Evolutionary conservation across 129 eudicot genomes (phyloP).

Genomic region (Lonicera japonica): DNA sequence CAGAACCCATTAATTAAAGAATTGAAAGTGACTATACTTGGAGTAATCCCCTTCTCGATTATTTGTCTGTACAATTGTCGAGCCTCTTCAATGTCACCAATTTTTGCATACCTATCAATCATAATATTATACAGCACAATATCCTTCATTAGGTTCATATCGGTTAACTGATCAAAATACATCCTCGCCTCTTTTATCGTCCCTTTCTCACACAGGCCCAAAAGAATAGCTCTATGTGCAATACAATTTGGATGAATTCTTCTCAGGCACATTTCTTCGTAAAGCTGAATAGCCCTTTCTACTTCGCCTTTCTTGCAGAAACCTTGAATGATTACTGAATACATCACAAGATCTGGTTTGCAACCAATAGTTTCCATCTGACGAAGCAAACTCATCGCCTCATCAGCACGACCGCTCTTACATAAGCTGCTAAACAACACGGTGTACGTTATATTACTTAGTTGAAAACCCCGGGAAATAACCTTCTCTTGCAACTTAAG

Average conservation of each 20-base stretch:
- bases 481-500: slow-evolving; percentile 58
- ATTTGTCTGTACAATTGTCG: slow-evolving; percentile 35
- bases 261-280: slow-evolving; percentile 42
- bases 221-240: slow-evolving; percentile 41
- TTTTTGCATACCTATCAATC: slow-evolving; percentile 69
- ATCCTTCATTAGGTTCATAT: slow-evolving; percentile 26
- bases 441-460: slow-evolving; percentile 43
- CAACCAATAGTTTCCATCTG: slow-evolving; percentile 47
- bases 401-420: slow-evolving; percentile 51
- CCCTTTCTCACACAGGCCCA: slow-evolving; percentile 47
- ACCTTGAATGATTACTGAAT: slow-evolving; percentile 61
- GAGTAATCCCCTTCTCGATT: slow-evolving; percentile 42
- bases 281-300: slow-evolving; percentile 49
- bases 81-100: slow-evolving; percentile 44
- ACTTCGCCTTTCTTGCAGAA: slow-evolving; percentile 74
- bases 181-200: slow-evolving; percentile 50
- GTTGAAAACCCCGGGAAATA: slow-evolving; percentile 46
- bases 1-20: slow-evolving; percentile 72
- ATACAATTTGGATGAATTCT: slow-evolving; percentile 32
- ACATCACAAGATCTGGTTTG: slow-evolving; percentile 58
- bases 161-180: slow-evolving; percentile 44
- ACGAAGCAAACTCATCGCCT: slow-evolving; percentile 50
- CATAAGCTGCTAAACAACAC: slow-evolving; percentile 65
- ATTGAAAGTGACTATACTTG: slow-evolving; percentile 78
- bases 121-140: slow-evolving; percentile 69